Percentiles rank a stretch among this genome's conserved stretches.
Evolutionary conservation across 192 early-diverging fungal genomes (phyloP).

Genomic region (Linderina pennispora): DNA sequence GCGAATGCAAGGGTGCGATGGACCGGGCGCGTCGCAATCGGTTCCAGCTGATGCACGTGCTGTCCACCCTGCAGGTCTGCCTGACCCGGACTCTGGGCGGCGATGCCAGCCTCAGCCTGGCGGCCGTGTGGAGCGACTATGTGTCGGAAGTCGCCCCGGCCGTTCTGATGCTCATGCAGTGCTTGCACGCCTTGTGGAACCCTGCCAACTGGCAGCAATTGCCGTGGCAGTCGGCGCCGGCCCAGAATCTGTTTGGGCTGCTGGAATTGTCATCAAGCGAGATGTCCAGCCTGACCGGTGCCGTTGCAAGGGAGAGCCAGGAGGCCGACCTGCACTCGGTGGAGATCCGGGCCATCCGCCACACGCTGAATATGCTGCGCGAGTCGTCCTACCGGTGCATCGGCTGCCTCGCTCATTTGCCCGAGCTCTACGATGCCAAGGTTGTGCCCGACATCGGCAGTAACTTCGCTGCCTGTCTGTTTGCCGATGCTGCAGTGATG

Average conservation of each 20-base stretch:
- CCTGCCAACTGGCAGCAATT: conserved; percentile 12
- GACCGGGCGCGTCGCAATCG: conserved; percentile 9
- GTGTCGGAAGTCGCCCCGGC: conserved; percentile 11
- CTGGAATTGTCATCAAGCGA: conserved; percentile 22
- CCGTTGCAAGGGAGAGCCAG: background rate
- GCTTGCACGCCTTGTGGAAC: conserved; percentile 38
- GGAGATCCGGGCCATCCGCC: conserved; percentile 10
- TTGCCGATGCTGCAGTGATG: conserved; percentile 22
- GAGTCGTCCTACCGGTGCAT: conserved; percentile 30
- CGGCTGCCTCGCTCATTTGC: conserved; percentile 14
- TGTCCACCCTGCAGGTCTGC: conserved; percentile 26
- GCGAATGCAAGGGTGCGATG: background rate
- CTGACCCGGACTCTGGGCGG: conserved; percentile 24
- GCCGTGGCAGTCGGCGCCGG: conserved; percentile 25
- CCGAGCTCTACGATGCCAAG: conserved; percentile 4
- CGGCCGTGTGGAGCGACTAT: conserved; percentile 33
- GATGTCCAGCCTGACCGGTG: conserved; percentile 9
- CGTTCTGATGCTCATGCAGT: conserved; percentile 17
- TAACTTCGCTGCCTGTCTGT: conserved; percentile 23
- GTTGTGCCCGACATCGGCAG: conserved; percentile 5
- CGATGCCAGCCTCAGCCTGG: conserved; percentile 1
- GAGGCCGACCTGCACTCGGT: background rate
- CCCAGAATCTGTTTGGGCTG: conserved; percentile 21
- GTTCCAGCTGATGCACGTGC: conserved; percentile 3
- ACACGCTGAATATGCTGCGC: conserved; percentile 15